These are phyloP conservation scores for Panellus pusillus DNA, from an alignment of 768 basidiomycete genomes.

Conservation along the genomic window DNA sequence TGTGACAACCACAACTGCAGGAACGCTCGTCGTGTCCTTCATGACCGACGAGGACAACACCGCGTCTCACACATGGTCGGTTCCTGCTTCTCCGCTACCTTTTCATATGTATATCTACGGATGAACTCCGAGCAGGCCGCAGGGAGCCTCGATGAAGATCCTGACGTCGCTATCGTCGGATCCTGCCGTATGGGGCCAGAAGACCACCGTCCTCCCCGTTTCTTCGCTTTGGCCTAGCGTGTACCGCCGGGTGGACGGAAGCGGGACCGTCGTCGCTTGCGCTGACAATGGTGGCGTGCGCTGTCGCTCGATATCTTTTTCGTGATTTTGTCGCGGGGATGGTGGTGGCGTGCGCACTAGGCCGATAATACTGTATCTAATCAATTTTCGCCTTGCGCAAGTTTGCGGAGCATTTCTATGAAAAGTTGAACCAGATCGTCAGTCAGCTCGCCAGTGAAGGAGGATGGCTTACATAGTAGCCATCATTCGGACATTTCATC, in stretches of 20 bases:
- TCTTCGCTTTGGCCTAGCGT: constrained; percentile 8
- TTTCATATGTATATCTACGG: not conserved
- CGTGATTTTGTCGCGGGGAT: not conserved
- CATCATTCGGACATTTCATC: not conserved
- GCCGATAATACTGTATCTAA: no score
- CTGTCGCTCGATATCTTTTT: constrained; percentile 10
- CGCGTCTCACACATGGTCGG: not conserved
- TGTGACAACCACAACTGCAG: constrained; percentile 11
- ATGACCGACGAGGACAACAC: constrained; percentile 27
- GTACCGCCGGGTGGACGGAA: not conserved
- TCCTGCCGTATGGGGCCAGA: constrained; percentile 17
- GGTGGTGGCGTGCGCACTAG: no score
- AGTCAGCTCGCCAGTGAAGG: no score
- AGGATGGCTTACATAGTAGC: not conserved
- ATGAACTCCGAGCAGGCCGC: not conserved
- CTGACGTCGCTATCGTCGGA: constrained; percentile 4
- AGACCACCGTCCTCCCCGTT: constrained; percentile 10
- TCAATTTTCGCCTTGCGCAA: no score
- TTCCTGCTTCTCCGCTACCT: not conserved
- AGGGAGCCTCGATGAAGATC: constrained; percentile 10
- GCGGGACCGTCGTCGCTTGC: constrained; percentile 7
- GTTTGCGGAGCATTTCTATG: no score
- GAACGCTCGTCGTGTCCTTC: constrained; percentile 23
- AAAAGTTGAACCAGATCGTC: constrained; percentile 1
- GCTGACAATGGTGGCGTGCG: constrained; percentile 9